These are phyloP conservation scores for Cryptosporidium canis DNA, from an alignment of 169 alveolate genomes.

Conservation along the genomic window DNA sequence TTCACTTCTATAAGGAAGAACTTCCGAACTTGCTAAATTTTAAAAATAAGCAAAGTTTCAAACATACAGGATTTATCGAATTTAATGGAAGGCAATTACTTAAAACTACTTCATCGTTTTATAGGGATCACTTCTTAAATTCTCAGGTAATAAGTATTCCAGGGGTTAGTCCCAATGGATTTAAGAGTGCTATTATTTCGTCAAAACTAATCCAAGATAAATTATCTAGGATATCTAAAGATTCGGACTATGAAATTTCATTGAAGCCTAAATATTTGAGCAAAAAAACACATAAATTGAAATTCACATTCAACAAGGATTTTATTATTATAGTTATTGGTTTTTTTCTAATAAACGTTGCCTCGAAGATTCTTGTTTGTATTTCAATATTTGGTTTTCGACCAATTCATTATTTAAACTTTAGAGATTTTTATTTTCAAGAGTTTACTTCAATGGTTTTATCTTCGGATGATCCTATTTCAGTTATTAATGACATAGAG, in stretches of 20 bases:
- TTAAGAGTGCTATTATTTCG: constrained; percentile 6
- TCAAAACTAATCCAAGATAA: constrained; percentile 1
- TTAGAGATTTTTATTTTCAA: not conserved
- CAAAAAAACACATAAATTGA: not conserved
- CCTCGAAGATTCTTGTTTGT: not conserved
- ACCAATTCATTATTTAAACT: not conserved
- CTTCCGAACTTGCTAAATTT: not conserved
- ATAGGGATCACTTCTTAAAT: constrained; percentile 6
- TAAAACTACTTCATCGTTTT: not conserved
- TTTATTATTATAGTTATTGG: not conserved
- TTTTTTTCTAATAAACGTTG: not conserved
- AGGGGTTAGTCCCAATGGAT: constrained; percentile 7
- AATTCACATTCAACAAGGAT: not conserved
- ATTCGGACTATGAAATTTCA: not conserved
- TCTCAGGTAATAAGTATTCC: constrained; percentile 10
- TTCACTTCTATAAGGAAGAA: not conserved
- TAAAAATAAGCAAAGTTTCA: not conserved
- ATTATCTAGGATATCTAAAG: not conserved
- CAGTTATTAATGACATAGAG: constrained; percentile 23
- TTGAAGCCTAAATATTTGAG: not conserved
- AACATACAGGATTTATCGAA: not conserved
- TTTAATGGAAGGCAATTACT: constrained; percentile 32
- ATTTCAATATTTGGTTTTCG: not conserved
- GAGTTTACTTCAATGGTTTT: not conserved
- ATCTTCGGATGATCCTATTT: constrained; percentile 39